Conservation (phyloP, 345 rosid genomes). For the Acer yangbiense region DNA sequence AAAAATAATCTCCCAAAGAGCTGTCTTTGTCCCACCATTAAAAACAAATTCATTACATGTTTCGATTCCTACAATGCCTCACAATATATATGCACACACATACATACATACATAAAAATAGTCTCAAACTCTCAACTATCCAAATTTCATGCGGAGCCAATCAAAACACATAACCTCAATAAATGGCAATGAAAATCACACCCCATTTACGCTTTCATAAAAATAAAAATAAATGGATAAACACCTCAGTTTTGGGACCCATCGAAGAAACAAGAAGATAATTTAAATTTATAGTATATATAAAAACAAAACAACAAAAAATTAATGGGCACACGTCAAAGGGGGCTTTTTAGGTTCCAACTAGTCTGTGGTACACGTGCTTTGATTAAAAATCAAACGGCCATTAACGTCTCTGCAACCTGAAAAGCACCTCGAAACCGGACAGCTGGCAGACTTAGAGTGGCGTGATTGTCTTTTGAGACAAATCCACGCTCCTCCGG, state of each 20-base stretch:
- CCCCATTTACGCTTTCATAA: not conserved
- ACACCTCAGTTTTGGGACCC: not conserved
- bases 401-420: not conserved
- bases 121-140: not conserved
- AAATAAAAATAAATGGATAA: not conserved
- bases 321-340: not conserved
- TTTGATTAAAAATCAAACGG: not conserved
- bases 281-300: not conserved
- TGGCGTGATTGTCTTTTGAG: not conserved
- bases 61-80: not conserved
- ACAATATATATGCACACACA: not conserved
- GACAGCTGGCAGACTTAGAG: constrained; percentile 15
- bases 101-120: not conserved
- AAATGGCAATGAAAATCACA: not conserved
- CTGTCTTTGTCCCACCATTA: not conserved
- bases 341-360: not conserved
- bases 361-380: not conserved
- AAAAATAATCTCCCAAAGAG: not conserved
- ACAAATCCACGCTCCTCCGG: not conserved
- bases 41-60: not conserved
- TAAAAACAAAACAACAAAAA: not conserved
- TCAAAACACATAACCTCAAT: not conserved
- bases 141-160: not conserved
- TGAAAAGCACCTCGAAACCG: not conserved
- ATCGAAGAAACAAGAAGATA: not conserved